These are phyloP conservation scores for Phytophthora macrochlamydospora DNA, from an alignment of 352 stramenopile genomes.

Conservation along the genomic window DNA sequence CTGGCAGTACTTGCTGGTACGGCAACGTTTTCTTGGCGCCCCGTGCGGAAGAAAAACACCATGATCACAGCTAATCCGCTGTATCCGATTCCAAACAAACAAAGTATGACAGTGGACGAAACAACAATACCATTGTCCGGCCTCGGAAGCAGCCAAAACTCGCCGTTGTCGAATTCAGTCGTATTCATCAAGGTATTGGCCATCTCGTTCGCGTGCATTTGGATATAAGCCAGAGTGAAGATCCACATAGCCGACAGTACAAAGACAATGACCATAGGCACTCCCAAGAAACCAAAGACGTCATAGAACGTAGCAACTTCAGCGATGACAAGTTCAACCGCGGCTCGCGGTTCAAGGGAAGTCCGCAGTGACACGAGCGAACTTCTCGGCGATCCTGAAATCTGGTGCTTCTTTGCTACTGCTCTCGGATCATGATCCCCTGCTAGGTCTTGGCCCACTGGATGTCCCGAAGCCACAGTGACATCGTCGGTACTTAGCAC, in stretches of 20 bases:
- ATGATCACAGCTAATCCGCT: conserved; percentile 37
- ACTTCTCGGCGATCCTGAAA: neutral
- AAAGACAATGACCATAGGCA: conserved; percentile 51
- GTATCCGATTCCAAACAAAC: conserved; percentile 41
- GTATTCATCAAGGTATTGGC: conserved; percentile 51
- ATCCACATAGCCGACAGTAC: conserved; percentile 38
- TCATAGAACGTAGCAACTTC: conserved; percentile 28
- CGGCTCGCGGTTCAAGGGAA: conserved; percentile 2
- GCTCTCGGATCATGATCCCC: neutral
- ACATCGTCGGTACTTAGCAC: conserved; percentile 25
- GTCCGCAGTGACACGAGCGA: neutral
- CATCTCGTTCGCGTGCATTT: conserved; percentile 40
- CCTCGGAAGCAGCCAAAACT: conserved; percentile 52
- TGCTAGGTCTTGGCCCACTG: neutral
- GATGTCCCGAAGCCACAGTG: conserved; percentile 1
- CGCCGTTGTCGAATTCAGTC: conserved; percentile 42
- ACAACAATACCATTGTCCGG: conserved; percentile 25
- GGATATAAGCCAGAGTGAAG: conserved; percentile 41
- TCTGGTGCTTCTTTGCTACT: neutral
- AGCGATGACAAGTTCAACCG: conserved; percentile 13
- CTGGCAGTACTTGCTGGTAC: neutral
- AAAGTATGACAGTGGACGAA: conserved; percentile 29
- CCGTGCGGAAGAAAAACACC: conserved; percentile 24
- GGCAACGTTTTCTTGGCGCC: neutral
- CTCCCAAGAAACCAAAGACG: conserved; percentile 42